These are phyloP conservation scores for Solanum lignicaule DNA, from an alignment of 257 asterid genomes.

Conservation along the genomic window DNA sequence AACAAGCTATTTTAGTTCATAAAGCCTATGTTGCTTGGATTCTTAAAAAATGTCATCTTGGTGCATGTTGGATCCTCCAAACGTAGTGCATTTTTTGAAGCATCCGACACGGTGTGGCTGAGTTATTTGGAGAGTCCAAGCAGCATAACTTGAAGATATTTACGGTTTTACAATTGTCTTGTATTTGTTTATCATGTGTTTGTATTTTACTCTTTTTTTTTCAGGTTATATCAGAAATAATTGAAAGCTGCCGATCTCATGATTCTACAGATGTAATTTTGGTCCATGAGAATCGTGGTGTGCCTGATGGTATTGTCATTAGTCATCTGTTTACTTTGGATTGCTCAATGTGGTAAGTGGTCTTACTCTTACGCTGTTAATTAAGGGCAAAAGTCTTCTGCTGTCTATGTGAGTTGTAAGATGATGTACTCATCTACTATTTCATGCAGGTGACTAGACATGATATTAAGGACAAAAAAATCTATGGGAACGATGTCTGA, in stretches of 20 bases:
- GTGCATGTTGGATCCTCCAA: neutral
- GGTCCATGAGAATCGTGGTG: conserved; percentile 94
- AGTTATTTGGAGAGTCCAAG: neutral
- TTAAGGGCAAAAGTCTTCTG: neutral
- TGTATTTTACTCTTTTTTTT: neutral
- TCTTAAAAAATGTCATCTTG: neutral
- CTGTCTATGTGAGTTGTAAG: neutral
- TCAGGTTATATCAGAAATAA: conserved; percentile 84
- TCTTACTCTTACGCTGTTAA: neutral
- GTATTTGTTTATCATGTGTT: neutral
- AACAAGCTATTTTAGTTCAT: neutral
- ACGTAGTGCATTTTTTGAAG: neutral
- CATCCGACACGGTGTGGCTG: neutral
- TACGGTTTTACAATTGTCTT: neutral
- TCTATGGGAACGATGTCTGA: conserved; percentile 2
- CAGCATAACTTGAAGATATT: neutral
- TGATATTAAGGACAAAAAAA: conserved; percentile 1
- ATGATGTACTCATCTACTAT: neutral
- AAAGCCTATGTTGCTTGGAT: neutral
- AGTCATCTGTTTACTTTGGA: conserved; percentile 93
- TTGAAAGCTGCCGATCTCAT: conserved; percentile 82
- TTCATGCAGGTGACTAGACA: conserved; percentile 66
- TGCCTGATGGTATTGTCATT: conserved; percentile 79
- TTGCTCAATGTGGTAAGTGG: conserved; percentile 84
- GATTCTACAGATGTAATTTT: conserved; percentile 85